These are phyloP conservation scores for Wickerhamiella siamensis DNA, from an alignment of 805 yeast genomes.

Conservation along the genomic window DNA sequence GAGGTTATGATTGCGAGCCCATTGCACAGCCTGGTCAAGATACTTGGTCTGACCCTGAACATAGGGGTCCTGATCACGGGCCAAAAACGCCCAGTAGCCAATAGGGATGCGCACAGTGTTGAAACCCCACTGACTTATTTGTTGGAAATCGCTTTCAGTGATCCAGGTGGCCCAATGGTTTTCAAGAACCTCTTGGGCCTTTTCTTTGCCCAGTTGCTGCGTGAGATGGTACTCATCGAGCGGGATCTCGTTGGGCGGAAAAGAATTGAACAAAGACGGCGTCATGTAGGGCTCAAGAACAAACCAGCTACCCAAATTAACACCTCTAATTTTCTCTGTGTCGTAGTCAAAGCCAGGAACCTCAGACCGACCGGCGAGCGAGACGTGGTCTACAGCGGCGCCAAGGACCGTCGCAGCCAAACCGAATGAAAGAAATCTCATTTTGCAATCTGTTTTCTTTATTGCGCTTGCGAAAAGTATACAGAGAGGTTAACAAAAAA, in stretches of 20 bases:
- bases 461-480: no score
- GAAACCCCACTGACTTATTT: constrained; percentile 33
- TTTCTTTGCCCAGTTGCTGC: constrained; percentile 43
- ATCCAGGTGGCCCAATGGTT: constrained; percentile 71
- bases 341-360: constrained; percentile 20
- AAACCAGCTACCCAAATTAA: constrained; percentile 83
- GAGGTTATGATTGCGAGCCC: constrained; percentile 50
- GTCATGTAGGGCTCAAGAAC: constrained; percentile 78
- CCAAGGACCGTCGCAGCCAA: neutral
- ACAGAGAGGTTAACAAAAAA: no score
- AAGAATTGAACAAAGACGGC: constrained; percentile 37
- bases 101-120: constrained; percentile 83
- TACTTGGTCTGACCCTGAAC: constrained; percentile 67
- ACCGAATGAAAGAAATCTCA: neutral
- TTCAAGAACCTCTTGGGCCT: constrained; percentile 37
- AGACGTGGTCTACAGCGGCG: neutral
- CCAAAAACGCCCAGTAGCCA: constrained; percentile 84
- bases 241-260: constrained; percentile 32
- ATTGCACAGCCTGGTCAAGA: constrained; percentile 59
- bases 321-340: constrained; percentile 28
- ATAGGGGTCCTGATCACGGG: constrained; percentile 59
- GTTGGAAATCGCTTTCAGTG: constrained; percentile 53
- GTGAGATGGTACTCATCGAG: constrained; percentile 72
- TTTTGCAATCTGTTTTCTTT: no score
- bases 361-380: neutral